Evolutionary conservation across 805 yeast genomes (phyloP).

Genomic region (Kazachstania africana): DNA sequence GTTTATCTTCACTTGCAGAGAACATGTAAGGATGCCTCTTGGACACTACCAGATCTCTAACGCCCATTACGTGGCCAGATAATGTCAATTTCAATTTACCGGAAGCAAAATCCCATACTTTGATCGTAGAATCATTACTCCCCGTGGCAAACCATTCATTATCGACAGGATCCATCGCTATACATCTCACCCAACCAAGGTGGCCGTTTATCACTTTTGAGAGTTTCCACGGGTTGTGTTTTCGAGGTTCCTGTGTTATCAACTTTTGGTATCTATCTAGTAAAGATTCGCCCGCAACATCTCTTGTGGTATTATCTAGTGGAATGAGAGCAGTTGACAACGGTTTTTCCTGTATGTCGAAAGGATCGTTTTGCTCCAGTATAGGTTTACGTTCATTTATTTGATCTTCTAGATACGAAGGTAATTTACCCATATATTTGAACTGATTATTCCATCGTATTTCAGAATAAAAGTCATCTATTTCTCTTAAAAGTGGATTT

Average conservation of each 20-base stretch:
- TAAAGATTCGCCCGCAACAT: conserved; percentile 6
- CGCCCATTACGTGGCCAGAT: conserved; percentile 87
- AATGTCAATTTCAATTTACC: conserved; percentile 61
- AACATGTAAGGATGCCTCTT: conserved; percentile 76
- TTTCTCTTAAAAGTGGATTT: conserved; percentile 2
- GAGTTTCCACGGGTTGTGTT: conserved; percentile 64
- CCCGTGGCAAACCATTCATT: conserved; percentile 92
- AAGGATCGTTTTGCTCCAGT: background rate
- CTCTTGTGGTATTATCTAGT: too few relatives aligned
- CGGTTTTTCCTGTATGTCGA: too few relatives aligned
- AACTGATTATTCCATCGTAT: conserved; percentile 24
- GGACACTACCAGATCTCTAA: conserved; percentile 65
- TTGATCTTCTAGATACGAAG: conserved; percentile 18
- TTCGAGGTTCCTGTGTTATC: conserved; percentile 20
- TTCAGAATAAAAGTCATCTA: conserved; percentile 20
- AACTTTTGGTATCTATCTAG: conserved; percentile 14
- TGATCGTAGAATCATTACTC: conserved; percentile 76
- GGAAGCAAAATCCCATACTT: conserved; percentile 79
- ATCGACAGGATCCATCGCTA: conserved; percentile 66
- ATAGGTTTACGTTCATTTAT: background rate
- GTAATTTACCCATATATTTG: conserved; percentile 15
- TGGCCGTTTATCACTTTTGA: conserved; percentile 76
- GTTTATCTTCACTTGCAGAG: conserved; percentile 86
- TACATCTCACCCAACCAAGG: conserved; percentile 82
- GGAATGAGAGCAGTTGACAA: too few relatives aligned